A percentile compares a stretch with the other conserved stretches of the same genome.
Conservation (phyloP, 1,139 yeast species). For the Pichia sorboxylosa region DNA sequence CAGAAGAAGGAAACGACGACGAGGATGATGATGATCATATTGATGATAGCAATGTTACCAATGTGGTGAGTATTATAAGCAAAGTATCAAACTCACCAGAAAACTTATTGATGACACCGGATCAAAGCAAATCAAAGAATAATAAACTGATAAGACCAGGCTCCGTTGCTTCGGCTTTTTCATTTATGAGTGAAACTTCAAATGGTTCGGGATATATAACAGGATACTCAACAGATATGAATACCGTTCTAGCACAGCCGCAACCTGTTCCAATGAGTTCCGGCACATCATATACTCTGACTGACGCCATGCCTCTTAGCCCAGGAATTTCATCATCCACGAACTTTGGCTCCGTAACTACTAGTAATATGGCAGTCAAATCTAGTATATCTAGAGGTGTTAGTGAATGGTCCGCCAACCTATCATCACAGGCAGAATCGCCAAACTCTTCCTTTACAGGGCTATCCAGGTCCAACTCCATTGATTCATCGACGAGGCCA, state of each 20-base stretch:
- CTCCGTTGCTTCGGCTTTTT: constrained; percentile 22
- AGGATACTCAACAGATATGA: constrained; percentile 23
- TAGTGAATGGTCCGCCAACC: constrained; percentile 22
- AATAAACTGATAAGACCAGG: constrained; percentile 17
- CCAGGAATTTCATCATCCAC: too few species aligned
- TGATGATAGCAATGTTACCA: background rate
- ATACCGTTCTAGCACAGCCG: too few species aligned
- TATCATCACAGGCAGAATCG: constrained; percentile 20
- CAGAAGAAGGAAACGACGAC: too few species aligned
- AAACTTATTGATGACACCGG: constrained; percentile 3
- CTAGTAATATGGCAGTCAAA: too few species aligned
- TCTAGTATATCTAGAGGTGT: constrained; percentile 18
- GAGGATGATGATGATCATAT: too few species aligned
- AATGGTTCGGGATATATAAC: constrained; percentile 25
- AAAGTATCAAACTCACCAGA: constrained; percentile 1
- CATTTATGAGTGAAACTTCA: constrained; percentile 25
- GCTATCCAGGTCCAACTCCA: constrained; percentile 21
- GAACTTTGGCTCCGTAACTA: too few species aligned
- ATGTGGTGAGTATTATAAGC: background rate
- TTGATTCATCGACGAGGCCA: constrained; percentile 21
- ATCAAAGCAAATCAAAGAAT: constrained; percentile 4
- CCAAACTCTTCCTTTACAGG: constrained; percentile 23
- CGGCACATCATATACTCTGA: background rate
- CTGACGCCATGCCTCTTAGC: too few species aligned
- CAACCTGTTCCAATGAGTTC: background rate